A percentile compares a stretch with the other conserved stretches of the same genome.
phyloP scores from a whole-genome alignment of 2,329 filamentous ascomycete genomes.

The Pyricularia sp. region DNA sequence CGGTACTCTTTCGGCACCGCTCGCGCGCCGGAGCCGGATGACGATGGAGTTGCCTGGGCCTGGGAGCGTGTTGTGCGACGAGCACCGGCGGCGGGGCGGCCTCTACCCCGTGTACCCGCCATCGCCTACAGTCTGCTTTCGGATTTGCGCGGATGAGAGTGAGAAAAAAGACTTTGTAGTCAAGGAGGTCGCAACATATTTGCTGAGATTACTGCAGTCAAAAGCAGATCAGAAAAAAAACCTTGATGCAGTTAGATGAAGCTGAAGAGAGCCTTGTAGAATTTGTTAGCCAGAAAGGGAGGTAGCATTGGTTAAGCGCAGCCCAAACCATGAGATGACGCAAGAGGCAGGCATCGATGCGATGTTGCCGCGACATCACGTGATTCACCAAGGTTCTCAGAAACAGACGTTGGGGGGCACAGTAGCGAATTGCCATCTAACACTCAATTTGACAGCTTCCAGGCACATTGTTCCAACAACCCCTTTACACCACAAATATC shows the following conservation, averaged over 20 bases:
- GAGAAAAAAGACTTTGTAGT: not conserved
- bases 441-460: too few species aligned
- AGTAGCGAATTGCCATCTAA: too few species aligned
- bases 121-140: not conserved
- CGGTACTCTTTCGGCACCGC: slow-evolving; percentile 7
- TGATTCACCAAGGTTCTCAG: not conserved
- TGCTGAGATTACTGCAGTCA: not conserved
- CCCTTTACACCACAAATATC: too few species aligned
- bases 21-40: not conserved
- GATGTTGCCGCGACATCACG: not conserved
- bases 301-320: too few species aligned
- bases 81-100: not conserved
- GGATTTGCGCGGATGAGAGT: not conserved
- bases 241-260: not conserved
- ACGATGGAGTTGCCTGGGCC: not conserved
- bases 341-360: not conserved
- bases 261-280: too few species aligned
- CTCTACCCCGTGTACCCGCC: not conserved
- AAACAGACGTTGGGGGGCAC: not conserved
- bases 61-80: slow-evolving; percentile 3
- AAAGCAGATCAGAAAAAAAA: not conserved
- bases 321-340: not conserved
- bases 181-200: not conserved
- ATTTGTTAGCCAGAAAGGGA: not conserved
- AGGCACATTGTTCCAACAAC: too few species aligned